Conservation (phyloP, 2,329 filamentous ascomycete genomes). For the Teratosphaeria destructans region DNA sequence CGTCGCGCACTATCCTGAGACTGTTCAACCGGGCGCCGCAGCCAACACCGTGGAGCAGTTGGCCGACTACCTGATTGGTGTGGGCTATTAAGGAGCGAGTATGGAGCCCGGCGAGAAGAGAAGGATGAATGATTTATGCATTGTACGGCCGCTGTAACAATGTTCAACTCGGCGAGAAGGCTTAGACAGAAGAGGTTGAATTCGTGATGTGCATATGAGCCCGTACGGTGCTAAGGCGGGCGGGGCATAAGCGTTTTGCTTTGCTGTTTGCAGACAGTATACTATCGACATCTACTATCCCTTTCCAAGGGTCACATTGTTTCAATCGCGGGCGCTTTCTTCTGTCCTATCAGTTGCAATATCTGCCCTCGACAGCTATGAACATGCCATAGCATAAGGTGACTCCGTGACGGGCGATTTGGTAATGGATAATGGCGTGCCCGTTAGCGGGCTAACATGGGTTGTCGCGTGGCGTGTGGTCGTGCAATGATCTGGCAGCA, state of each 20-base stretch:
- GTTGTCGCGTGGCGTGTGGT: too few relatives aligned
- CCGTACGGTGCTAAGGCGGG: neutral
- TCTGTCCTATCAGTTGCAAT: too few relatives aligned
- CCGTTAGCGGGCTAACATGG: neutral
- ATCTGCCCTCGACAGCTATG: too few relatives aligned
- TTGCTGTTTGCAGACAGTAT: neutral
- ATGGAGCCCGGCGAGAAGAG: neutral
- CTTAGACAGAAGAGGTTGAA: neutral
- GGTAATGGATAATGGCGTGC: neutral
- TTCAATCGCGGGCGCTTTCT: too few relatives aligned
- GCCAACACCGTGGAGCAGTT: slow-evolving; percentile 71
- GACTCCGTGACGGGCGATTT: neutral
- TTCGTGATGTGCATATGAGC: neutral
- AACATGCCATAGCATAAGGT: neutral
- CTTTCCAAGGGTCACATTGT: too few relatives aligned
- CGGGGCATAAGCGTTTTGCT: neutral
- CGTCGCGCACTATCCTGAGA: slow-evolving; percentile 74
- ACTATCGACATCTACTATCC: too few relatives aligned
- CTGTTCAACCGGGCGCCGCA: slow-evolving; percentile 61
- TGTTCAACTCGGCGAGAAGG: neutral
- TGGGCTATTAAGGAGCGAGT: slow-evolving; percentile 51
- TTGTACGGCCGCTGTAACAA: neutral
- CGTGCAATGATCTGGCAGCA: too few relatives aligned
- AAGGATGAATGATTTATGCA: neutral
- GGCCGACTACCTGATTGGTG: slow-evolving; percentile 73